Conservation (phyloP, 2,329 filamentous ascomycete genomes). For the Alternaria consortialis region DNA sequence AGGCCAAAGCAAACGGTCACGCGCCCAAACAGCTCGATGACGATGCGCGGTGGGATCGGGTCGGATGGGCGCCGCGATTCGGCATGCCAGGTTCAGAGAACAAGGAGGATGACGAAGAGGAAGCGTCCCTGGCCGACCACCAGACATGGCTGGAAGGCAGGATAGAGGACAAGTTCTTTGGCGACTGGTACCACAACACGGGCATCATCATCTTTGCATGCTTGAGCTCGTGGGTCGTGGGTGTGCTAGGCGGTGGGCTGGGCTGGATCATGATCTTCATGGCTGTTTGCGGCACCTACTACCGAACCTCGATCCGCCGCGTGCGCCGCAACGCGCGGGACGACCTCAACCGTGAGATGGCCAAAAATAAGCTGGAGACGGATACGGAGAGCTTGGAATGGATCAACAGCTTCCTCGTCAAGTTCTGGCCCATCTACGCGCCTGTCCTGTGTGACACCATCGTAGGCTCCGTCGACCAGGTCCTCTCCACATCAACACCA, state of each 20-base stretch:
- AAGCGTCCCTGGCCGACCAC: conserved; percentile 80
- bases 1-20: conserved; percentile 61
- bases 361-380: conserved; percentile 84
- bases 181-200: conserved; percentile 98
- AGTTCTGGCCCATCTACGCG: conserved; percentile 99
- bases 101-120: conserved; percentile 64
- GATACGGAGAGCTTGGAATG: conserved; percentile 94
- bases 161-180: conserved; percentile 89
- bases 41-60: conserved; percentile 62
- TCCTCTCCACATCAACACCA: conserved; percentile 90
- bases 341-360: conserved; percentile 88
- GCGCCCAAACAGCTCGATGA: conserved; percentile 62
- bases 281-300: conserved; percentile 92
- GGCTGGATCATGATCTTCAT: conserved; percentile 95
- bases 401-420: conserved; percentile 98
- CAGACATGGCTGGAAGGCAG: conserved; percentile 85
- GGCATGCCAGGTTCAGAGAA: conserved; percentile 63
- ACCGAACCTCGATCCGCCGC: conserved; percentile 91
- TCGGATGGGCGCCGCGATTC: conserved; percentile 90
- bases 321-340: conserved; percentile 96
- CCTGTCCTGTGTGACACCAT: conserved; percentile 92
- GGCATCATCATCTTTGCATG: conserved; percentile 94
- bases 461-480: conserved; percentile 93
- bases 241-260: conserved; percentile 86
- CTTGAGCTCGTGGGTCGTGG: conserved; percentile 87